phyloP scores from a whole-genome alignment of 805 yeast species.

The Starmerella stellata region DNA sequence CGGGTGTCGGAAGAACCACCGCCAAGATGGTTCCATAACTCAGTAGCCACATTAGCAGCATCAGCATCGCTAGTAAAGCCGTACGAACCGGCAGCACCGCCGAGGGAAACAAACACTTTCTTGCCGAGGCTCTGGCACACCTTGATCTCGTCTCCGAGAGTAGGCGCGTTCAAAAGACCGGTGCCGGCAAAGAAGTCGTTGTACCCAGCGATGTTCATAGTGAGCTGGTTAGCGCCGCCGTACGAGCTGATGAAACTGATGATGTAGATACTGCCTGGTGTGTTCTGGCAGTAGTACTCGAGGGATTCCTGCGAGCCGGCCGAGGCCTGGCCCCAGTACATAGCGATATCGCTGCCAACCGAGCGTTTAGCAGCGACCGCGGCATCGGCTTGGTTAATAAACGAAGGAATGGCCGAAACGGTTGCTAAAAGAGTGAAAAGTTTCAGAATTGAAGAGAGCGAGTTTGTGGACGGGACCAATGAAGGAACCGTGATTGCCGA shows the following conservation, averaged over 20 bases:
- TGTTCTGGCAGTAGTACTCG: constrained; percentile 44
- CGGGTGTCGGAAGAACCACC: constrained; percentile 28
- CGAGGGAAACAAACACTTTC: constrained; percentile 57
- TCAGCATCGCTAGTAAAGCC: constrained; percentile 34
- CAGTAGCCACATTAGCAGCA: constrained; percentile 41
- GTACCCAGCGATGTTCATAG: constrained; percentile 40
- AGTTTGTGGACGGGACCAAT: too few relatives aligned
- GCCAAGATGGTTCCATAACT: constrained; percentile 38
- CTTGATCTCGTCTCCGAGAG: constrained; percentile 43
- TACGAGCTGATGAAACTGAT: constrained; percentile 53
- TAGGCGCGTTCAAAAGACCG: constrained; percentile 28
- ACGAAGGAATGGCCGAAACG: too few relatives aligned
- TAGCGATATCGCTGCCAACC: constrained; percentile 43
- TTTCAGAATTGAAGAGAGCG: too few relatives aligned
- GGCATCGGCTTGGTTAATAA: too few relatives aligned
- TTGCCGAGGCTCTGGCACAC: constrained; percentile 68
- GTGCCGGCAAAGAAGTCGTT: constrained; percentile 23
- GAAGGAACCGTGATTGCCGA: too few relatives aligned
- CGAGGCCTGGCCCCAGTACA: constrained; percentile 82
- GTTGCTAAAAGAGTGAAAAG: too few relatives aligned
- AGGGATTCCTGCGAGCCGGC: constrained; percentile 38
- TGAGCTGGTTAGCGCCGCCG: constrained; percentile 26
- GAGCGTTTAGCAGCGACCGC: too few relatives aligned
- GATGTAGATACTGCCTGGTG: constrained; percentile 42
- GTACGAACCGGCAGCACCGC: constrained; percentile 48